These are phyloP conservation scores for Penicillium riverlandense DNA, from an alignment of 495 filamentous ascomycete species.

Conservation along the genomic window DNA sequence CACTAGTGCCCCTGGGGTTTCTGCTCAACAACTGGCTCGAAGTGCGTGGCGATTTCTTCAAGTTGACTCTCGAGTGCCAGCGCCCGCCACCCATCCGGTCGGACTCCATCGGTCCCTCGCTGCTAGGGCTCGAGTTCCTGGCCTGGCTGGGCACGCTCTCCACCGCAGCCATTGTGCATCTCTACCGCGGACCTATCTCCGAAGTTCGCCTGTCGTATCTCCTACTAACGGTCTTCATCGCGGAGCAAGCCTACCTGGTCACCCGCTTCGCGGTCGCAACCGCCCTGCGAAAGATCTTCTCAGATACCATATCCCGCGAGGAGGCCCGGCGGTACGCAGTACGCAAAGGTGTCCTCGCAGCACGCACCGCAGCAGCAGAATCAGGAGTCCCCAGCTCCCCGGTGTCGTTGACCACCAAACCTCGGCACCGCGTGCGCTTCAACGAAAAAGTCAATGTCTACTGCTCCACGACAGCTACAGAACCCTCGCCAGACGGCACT, in stretches of 20 bases:
- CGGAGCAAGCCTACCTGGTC: constrained; percentile 76
- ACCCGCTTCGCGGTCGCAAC: constrained; percentile 58
- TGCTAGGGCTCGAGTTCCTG: constrained; percentile 77
- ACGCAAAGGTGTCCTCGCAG: constrained; percentile 58
- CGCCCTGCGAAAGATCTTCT: constrained; percentile 67
- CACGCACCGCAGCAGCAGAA: constrained; percentile 1
- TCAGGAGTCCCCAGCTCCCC: constrained; percentile 4
- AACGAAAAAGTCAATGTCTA: constrained; percentile 34
- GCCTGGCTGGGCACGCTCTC: constrained; percentile 85
- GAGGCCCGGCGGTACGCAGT: constrained; percentile 61
- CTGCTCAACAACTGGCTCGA: constrained; percentile 94
- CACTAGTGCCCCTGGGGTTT: constrained; percentile 78
- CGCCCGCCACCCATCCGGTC: constrained; percentile 82
- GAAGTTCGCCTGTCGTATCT: constrained; percentile 66
- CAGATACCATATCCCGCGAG: constrained; percentile 70
- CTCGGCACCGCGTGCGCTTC: constrained; percentile 29
- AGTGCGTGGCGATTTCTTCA: constrained; percentile 83
- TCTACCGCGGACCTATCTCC: constrained; percentile 61
- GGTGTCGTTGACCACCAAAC: constrained; percentile 6
- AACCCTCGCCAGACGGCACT: constrained; percentile 5
- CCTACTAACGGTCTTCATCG: constrained; percentile 69
- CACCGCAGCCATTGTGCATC: constrained; percentile 73
- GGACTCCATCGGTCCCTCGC: constrained; percentile 89
- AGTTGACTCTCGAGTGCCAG: constrained; percentile 82
- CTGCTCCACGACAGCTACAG: constrained; percentile 9